phyloP scores from a whole-genome alignment of 176 grass and related monocot species.

The Thalia dealbata region DNA sequence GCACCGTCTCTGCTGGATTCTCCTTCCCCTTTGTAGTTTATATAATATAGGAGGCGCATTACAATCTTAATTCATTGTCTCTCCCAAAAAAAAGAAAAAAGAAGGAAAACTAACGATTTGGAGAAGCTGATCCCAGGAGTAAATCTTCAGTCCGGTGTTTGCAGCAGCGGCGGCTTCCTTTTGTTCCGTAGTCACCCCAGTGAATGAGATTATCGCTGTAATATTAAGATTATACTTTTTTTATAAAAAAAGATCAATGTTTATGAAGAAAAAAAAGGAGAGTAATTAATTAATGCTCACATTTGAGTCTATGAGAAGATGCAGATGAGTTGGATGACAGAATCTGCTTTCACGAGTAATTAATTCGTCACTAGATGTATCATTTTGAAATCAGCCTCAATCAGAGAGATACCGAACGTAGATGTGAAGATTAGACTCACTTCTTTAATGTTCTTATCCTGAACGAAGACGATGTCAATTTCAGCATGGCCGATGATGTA shows the following conservation, averaged over 20 bases:
- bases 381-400: no score
- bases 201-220: constrained; percentile 70
- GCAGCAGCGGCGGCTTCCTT: constrained; percentile 17
- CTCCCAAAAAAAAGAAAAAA: constrained; percentile 15
- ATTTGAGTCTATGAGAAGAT: constrained; percentile 50
- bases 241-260: not conserved
- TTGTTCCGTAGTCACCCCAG: constrained; percentile 49
- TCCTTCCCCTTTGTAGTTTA: constrained; percentile 65
- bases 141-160: constrained; percentile 42
- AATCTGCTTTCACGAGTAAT: constrained; percentile 35
- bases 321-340: constrained; percentile 40
- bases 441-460: constrained; percentile 96
- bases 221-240: not conserved
- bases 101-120: constrained; percentile 57
- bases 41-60: not conserved
- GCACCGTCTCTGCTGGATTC: constrained; percentile 38
- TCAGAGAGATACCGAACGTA: no score
- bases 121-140: constrained; percentile 74
- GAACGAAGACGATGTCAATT: constrained; percentile 68
- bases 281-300: constrained; percentile 29
- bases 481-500: constrained; percentile 95
- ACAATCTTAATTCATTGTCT: constrained; percentile 4
- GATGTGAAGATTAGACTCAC: constrained; percentile 14
- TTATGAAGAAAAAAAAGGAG: not conserved
- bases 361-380: no score